Conservation (phyloP, 805 yeast species). For the Lipomyces lipofer region DNA sequence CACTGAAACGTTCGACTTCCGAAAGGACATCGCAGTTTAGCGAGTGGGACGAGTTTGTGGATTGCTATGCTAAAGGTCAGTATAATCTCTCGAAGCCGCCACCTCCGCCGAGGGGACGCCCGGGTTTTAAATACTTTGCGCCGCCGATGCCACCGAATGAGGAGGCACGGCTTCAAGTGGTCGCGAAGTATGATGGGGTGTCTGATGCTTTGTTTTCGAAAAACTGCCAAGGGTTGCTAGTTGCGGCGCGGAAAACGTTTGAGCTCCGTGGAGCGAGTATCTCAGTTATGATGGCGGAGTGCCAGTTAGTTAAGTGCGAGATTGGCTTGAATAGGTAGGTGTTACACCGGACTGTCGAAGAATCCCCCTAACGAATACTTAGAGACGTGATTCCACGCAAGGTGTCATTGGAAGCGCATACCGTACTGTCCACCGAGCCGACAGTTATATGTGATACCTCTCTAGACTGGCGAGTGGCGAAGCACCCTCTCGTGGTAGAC, state of each 20-base stretch:
- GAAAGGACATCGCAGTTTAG: slow-evolving; percentile 5
- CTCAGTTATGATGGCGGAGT: slow-evolving; percentile 53
- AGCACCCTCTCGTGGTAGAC: slow-evolving; percentile 64
- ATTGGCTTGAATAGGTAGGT: slow-evolving; percentile 49
- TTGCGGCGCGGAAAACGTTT: slow-evolving; percentile 9
- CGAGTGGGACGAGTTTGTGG: slow-evolving; percentile 6
- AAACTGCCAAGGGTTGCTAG: slow-evolving; percentile 1
- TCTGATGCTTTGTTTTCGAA: slow-evolving; percentile 1
- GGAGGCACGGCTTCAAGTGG: slow-evolving; percentile 10
- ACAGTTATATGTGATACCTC: slow-evolving; percentile 61
- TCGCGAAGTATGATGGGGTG: slow-evolving; percentile 10
- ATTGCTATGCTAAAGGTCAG: slow-evolving; percentile 13
- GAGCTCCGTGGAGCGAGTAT: slow-evolving; percentile 37
- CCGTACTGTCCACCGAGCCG: slow-evolving; percentile 58
- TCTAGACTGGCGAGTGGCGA: slow-evolving; percentile 66
- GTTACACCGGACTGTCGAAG: too few relatives aligned
- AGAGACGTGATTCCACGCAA: slow-evolving; percentile 55
- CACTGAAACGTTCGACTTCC: too few relatives aligned
- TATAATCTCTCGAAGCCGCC: slow-evolving; percentile 18
- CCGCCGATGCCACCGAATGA: slow-evolving; percentile 22
- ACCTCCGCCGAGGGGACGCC: slow-evolving; percentile 11
- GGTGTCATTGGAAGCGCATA: slow-evolving; percentile 67
- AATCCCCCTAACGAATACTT: too few relatives aligned
- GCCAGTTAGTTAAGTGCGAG: slow-evolving; percentile 53
- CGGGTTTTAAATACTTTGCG: slow-evolving; percentile 5